phyloP scores from a whole-genome alignment of 139 green algal species.

The Trebouxia sp. region DNA sequence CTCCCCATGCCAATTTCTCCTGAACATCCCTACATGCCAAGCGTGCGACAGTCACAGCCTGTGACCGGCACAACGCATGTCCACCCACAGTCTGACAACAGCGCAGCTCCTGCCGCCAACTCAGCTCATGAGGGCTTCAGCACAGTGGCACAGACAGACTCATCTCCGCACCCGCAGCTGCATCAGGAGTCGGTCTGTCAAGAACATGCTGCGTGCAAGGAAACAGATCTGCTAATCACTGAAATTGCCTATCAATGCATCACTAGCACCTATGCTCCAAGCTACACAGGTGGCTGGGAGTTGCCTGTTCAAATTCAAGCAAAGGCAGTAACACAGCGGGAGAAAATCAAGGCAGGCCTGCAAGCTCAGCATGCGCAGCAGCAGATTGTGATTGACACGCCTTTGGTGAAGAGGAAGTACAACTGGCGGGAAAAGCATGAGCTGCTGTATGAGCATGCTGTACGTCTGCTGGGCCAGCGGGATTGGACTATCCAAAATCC shows the following conservation, averaged over 20 bases:
- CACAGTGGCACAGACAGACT: neutral
- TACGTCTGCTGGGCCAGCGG: neutral
- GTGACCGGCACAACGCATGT: too few relatives aligned
- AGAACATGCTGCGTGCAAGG: neutral
- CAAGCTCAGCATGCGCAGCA: neutral
- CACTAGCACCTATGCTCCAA: neutral
- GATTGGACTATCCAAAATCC: neutral
- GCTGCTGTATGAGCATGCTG: neutral
- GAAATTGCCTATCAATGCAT: neutral
- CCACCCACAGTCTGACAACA: too few relatives aligned
- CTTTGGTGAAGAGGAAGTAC: neutral
- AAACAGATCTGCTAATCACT: neutral
- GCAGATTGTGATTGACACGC: conserved; percentile 4
- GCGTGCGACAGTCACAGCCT: neutral
- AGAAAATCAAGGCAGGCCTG: neutral
- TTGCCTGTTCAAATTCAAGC: neutral
- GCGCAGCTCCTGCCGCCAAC: too few relatives aligned
- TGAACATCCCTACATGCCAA: conserved; percentile 9
- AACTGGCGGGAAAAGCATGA: conserved; percentile 16
- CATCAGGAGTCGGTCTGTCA: neutral
- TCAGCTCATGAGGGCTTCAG: too few relatives aligned
- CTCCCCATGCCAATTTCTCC: neutral
- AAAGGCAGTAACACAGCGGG: neutral
- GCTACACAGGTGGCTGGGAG: neutral
- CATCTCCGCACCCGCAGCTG: neutral